These are phyloP conservation scores for Dothistroma septosporum DNA, from an alignment of 2,329 filamentous ascomycete species.

Conservation along the genomic window DNA sequence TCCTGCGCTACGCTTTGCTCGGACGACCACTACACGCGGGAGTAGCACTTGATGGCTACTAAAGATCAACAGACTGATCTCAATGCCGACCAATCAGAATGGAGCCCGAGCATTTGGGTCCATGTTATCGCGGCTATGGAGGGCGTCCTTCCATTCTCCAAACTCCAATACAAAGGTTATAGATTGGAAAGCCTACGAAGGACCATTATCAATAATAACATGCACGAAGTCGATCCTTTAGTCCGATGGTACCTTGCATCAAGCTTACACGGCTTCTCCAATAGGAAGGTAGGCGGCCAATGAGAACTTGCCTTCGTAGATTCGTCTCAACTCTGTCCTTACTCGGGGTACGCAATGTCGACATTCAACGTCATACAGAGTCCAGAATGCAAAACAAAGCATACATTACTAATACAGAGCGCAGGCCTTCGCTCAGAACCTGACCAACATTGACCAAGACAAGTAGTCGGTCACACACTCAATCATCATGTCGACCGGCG, in stretches of 20 bases:
- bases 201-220: not conserved
- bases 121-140: no score
- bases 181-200: not conserved
- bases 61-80: no score
- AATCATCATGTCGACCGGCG: constrained; percentile 13
- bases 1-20: no score
- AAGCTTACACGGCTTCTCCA: not conserved
- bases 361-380: not conserved
- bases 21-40: no score
- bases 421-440: not conserved
- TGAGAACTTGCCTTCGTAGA: not conserved
- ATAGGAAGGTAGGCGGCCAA: not conserved
- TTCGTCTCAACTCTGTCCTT: not conserved
- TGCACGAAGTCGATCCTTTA: not conserved
- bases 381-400: not conserved
- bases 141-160: no score
- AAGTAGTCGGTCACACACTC: not conserved
- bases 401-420: not conserved
- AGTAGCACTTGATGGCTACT: no score
- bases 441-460: not conserved
- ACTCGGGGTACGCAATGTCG: not conserved
- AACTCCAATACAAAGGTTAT: no score
- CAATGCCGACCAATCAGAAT: no score
- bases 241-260: constrained; percentile 2
- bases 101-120: no score